Evolutionary conservation across 2,329 filamentous ascomycete species (phyloP).

Genomic region (Ramularia endophylla): DNA sequence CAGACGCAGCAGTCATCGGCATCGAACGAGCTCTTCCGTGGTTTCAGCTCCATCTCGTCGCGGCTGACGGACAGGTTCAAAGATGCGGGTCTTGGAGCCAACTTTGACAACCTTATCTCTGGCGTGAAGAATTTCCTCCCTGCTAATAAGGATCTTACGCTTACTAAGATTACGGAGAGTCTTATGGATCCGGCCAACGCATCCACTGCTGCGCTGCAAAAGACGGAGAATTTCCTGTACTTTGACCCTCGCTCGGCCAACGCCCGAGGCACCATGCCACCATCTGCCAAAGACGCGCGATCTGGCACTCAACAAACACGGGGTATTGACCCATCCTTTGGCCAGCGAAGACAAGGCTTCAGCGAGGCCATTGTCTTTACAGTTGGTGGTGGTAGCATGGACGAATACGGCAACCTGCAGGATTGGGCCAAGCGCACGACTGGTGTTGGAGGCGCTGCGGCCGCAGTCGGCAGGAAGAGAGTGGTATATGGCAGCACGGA

Average conservation of each 20-base stretch:
- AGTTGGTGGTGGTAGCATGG: conserved; percentile 87
- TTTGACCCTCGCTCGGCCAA: conserved; percentile 94
- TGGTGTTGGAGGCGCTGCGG: conserved; percentile 43
- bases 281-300: conserved; percentile 52
- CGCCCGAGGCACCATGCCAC: conserved; percentile 84
- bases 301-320: conserved; percentile 33
- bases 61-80: conserved; percentile 92
- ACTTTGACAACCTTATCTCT: conserved; percentile 90
- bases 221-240: conserved; percentile 95
- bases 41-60: conserved; percentile 86
- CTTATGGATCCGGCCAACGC: conserved; percentile 94
- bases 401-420: conserved; percentile 95
- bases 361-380: conserved; percentile 38
- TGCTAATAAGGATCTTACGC: conserved; percentile 86
- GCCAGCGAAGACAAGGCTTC: conserved; percentile 30
- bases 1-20: conserved; percentile 50
- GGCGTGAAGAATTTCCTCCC: conserved; percentile 99
- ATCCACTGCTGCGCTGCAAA: conserved; percentile 85
- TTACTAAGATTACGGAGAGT: conserved; percentile 97
- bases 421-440: conserved; percentile 84
- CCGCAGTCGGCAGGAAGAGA: conserved; percentile 60
- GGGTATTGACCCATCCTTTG: conserved; percentile 21
- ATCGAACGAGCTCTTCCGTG: conserved; percentile 79
- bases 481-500: conserved; percentile 95
- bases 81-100: conserved; percentile 76